Evolutionary conservation across 1,284 basidiomycete species (phyloP), one percentile per base, ranked within the genome.

Genomic region (Stereum hirsutum): DNA sequence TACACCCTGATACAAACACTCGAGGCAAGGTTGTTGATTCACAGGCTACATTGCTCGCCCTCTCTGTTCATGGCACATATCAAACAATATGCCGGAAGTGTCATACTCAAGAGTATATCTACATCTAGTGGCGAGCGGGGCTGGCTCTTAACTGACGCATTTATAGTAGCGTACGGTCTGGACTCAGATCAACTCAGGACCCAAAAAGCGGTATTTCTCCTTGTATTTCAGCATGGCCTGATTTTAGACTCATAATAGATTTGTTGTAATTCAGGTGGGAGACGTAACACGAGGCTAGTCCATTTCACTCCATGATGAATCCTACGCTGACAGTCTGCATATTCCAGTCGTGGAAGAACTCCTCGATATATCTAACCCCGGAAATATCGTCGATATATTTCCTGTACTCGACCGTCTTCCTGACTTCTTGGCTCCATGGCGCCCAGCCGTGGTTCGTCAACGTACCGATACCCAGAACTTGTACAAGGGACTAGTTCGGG

Each of bases 381-480:
- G 38, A n/a, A 25, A 39, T 14, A 23, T 39, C 10, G 38, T 39
- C 12, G 38, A 39, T 20, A 6, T 26, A 3, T 28, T 39, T n/a
- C 38, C 38, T 6, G 6, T n/a, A n/a, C 38, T 39, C n/a, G 38
- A 39, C 25, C 20, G 7, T 20, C 24, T 39, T n/a, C 38, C 38
- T 14, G n/a, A 39, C 25, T 26, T 39, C 14, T 17, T 39, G 2
- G 20, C 38, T 20, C 38, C 38, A 23, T 39, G 38, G 38, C 21
- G 38, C 7, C 2, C 38, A 14, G n/a, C 38, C 38, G 38, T 26
- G 11, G 19, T 39, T 6, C 24, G 20, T 15, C 38, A 39, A 20
- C 38, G 38, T 20, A 6, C n/a, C 24, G 12, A 26, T 2, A 39
- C 38, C n/a, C 38, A 26, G n/a, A 26, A 28, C 24, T 23, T 39